Evolutionary conservation across 2,329 filamentous ascomycete species (phyloP), one percentile per base, ranked within the genome.

Genomic region (Chaetothyriales sp.): DNA sequence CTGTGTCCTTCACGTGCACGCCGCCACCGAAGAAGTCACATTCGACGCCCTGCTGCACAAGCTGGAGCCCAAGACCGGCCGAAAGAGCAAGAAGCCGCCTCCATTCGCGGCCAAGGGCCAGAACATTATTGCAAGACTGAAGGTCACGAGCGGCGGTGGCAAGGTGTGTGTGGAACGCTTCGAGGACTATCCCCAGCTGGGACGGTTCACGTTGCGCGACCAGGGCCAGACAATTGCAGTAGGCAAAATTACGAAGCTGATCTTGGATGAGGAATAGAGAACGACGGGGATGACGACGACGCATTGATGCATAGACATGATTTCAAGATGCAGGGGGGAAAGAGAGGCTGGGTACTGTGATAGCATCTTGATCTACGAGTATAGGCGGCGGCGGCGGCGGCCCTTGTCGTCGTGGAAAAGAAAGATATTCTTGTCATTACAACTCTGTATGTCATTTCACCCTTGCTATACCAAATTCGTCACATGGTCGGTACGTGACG

Each of bases 171-270:
- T 96, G 22, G 92, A 98, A 72, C 80, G 77, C 56, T 98, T 95
- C 61, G 89, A 95, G 64, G 90, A 96, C 65, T 95, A 96, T 69
- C 83, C 89, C 53, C 92, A 96, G 70, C 78, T 95, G 69, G 88
- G 88, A 63, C 81, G 88, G 44, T 94, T 94, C 69, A 94, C 88
- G 18, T 76, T 94, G 49, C 76, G 88, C 76, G 88, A 92, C 64
- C 85, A 96, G 82, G 92, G 92, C 62, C 90, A 96, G 84, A 98
- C 92, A 0, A 95, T 98, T 73, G 92, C 92, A 51, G 98, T 98
- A 72, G 92, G 92, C 64, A 98, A 98, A 79, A 93, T 98, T 67
- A 95, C 87, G 53, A 95, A 89, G 77, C 78, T 98, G 54, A 79
- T 85, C 60, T 72, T 69, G 3, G 69, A 74, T 46, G 57, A 59